Base-by-base conservation (phyloP, 768 basidiomycete genomes). In the Termitomyces titanicus region DNA sequence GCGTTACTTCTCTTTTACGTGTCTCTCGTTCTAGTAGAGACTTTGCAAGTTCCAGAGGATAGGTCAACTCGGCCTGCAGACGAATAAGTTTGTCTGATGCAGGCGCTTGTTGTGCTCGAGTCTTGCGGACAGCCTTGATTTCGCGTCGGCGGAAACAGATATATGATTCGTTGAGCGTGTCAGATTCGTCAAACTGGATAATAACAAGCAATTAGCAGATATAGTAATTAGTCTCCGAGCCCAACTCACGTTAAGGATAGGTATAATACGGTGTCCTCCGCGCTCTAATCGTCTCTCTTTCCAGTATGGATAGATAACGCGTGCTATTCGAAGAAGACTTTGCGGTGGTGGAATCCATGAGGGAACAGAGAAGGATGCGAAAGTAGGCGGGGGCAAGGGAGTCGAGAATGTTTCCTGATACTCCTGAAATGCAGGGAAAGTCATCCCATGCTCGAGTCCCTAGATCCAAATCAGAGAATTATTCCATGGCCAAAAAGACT, bases 61-160 rank as follows among this genome's bases (percentile, higher is more conserved):
- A 82, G 2, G 78, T 69, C 5, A 99, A 75, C 70, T 98, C 94
- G 29, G 72, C 67, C 59, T 92, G 86, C 15, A 98, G 74, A 18
- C 92, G 89, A 5, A 85, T 71, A 60, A 99, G 82, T 61, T 93
- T 92, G 64, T 98, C 96, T 13, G 94, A 88, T 17, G 87, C 92
- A 1, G 89, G 88, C 10, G 85, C 86, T 65, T 98, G 95, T 1
- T 89, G 89, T 13, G 94, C 88, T 8, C 96, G 85, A 9, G 96
- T 98, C 74, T 98, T 98, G 58, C 97, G 86, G 43, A 92, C 82
- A 3, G 92, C 86, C 68, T 98, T 98, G 70, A 89, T 87, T 68
- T 98, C 96, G 52, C 95, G 87, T 57, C 94, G 82, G 35, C 97
- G 85, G 80, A 99, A 99, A 72, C 97, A 99, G 43, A 98, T 89